Evolutionary conservation across 208 protist species (phyloP), one percentile per base, ranked within the genome.

Genomic region (Acanthamoeba lenticulata): DNA sequence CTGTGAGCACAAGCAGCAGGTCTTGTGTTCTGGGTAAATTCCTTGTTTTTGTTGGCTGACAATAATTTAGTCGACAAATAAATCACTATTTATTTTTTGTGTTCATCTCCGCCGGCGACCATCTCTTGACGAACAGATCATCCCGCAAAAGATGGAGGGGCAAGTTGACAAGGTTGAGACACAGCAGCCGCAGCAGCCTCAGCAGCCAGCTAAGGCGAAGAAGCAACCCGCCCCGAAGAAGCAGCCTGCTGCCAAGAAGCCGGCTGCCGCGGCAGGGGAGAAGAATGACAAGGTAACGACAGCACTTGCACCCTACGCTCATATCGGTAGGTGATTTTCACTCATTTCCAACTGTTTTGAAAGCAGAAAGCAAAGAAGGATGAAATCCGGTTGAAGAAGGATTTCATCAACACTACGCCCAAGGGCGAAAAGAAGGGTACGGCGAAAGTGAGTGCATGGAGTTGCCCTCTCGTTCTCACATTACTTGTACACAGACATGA

Each of bases 351-450:
- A 85, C 40, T 32, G 21, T 7, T 55, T 13, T 15, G 21, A 1
- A 85, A 24, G 0, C 47, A 88, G 47, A 88, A 88, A 88, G 77
- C 65, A 13, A 74, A 91, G 21, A 91, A 91, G 55, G 38, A 91
- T 38, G 85, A 91, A n/a, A 91, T 91, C 36, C 47, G 85, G 7
- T 36, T 91, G 38, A 60, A 95, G 57, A 94, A 94, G 74, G 94
- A 95, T 36, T 95, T 94, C 65, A 21, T 42, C 29, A 95, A 95
- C 52, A 77, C 93, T n/a, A 95, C 94, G 7, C 90, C 94, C 24
- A 95, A 94, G 62, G 94, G 94, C 11, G 94, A 95, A 19, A 88
- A 95, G 52, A 95, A 95, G 89, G 94, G 94, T 95, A 49, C 45
- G 55, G 3, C 49, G 21, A 27, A 49, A 57, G 9, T 34, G 34